Percentiles rank a stretch among this genome's conserved stretches.
These are phyloP conservation scores for Hordeum marinum DNA, from an alignment of 176 grass and related monocot species.

Conservation along the genomic window DNA sequence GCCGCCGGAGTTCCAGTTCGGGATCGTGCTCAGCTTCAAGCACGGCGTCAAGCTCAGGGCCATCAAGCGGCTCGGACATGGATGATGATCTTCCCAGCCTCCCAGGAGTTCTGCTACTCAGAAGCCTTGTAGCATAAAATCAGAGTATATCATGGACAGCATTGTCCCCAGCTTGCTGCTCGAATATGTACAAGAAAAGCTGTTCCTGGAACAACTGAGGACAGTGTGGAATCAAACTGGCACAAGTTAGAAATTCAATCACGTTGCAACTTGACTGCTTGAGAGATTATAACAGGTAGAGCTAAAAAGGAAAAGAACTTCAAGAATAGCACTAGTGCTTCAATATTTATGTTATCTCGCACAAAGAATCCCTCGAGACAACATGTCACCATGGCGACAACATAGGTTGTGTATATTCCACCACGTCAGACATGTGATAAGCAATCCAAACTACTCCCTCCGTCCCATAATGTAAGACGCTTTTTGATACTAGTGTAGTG, in stretches of 20 bases:
- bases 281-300: no score
- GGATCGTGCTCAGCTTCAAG: conserved; percentile 75
- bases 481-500: no score
- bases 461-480: no score
- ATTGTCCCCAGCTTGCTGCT: background rate
- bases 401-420: background rate
- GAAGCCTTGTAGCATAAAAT: background rate
- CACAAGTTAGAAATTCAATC: background rate
- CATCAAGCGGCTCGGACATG: background rate
- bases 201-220: background rate
- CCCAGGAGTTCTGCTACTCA: background rate
- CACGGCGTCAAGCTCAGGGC: conserved; percentile 52
- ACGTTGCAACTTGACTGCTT: background rate
- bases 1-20: conserved; percentile 71
- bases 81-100: background rate
- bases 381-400: background rate
- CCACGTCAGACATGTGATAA: no score
- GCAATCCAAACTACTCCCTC: no score
- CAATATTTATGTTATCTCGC: background rate
- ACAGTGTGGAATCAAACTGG: background rate
- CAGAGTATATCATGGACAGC: background rate
- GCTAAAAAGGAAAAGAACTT: background rate
- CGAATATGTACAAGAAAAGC: background rate
- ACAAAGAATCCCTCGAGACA: background rate
- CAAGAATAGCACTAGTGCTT: background rate